These are phyloP conservation scores for Cadophora sp. DNA, from an alignment of 2,329 filamentous ascomycete species.

Conservation along the genomic window DNA sequence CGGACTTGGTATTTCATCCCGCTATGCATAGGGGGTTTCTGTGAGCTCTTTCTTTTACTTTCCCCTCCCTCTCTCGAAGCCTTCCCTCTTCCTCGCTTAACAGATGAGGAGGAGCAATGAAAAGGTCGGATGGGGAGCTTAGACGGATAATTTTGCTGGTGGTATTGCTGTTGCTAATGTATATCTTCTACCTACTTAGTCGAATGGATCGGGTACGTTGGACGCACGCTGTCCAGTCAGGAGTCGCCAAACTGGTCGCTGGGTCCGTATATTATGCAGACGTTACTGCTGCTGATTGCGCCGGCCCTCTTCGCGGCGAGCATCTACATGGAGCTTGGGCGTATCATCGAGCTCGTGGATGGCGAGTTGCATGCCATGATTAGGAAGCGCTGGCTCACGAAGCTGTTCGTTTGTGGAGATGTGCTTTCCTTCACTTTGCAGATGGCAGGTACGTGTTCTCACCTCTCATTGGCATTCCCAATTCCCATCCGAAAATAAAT, in stretches of 20 bases:
- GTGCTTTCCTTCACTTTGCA: conserved; percentile 53
- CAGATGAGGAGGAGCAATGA: no score
- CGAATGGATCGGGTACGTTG: conserved; percentile 48
- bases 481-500: background rate
- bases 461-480: background rate
- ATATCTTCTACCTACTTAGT: conserved; percentile 41
- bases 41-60: conserved; percentile 38
- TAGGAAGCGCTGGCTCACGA: conserved; percentile 46
- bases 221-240: conserved; percentile 36
- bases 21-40: conserved; percentile 41
- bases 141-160: no score
- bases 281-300: conserved; percentile 47
- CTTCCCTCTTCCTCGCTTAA: no score
- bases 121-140: no score
- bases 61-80: background rate
- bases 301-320: conserved; percentile 49
- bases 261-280: conserved; percentile 46
- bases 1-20: conserved; percentile 42
- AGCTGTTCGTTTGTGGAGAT: conserved; percentile 54
- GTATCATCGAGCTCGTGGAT: conserved; percentile 46
- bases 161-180: conserved; percentile 37
- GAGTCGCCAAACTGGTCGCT: conserved; percentile 38
- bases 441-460: background rate
- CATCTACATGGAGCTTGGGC: conserved; percentile 51
- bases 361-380: conserved; percentile 48